Base-by-base conservation (phyloP, 2,329 filamentous ascomycete species). In the Alternaria gaisen region DNA sequence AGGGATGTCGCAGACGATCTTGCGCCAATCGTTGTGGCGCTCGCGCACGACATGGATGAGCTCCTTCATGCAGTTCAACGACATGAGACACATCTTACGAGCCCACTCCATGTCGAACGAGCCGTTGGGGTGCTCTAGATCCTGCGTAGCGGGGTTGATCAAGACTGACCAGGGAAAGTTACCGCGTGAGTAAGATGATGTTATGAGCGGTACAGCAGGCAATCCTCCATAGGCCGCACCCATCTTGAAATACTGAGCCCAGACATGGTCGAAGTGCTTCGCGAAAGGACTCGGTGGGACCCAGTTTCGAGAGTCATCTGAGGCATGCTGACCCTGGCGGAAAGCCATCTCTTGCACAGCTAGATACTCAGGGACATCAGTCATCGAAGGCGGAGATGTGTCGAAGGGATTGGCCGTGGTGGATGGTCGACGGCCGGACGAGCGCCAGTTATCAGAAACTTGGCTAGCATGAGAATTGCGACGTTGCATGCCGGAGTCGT, bases 91-190 rank as follows among this genome's bases (percentile, higher is more conserved):
- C 38, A 68, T 61, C 18, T 62, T 63, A 16, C 59, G 53, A 26
- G 63, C 55, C 62, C 64, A 72, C 2, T 48, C 54, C 5, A 53
- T 40, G 42, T 74, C 71, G 14, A 68, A 22, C n/a, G 58, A 52
- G 41, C 72, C 72, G 12, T 67, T 65, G 6, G 70, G 71, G 24
- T 67, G 64, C 59, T 68, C 64, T 3, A 68, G 57, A 11, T 66
- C 63, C 55, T 74, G 72, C 1, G 72, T 72, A 58, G 69, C 67
- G 1, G 68, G 64, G 54, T 74, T 73, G 63, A 74, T 69, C 4
- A 74, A 61, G 4, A 68, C 52, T 5, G 70, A 46, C 72, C 72
- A 74, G 5, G 59, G 44, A 52, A 64, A 71, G 50, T 71, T 71
- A 16, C 59, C 51, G 30, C 56, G 48, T 1, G 63, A 60, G 4